Conservation (phyloP, 2,329 filamentous ascomycete genomes). For the Epichloe brachyelytri region DNA sequence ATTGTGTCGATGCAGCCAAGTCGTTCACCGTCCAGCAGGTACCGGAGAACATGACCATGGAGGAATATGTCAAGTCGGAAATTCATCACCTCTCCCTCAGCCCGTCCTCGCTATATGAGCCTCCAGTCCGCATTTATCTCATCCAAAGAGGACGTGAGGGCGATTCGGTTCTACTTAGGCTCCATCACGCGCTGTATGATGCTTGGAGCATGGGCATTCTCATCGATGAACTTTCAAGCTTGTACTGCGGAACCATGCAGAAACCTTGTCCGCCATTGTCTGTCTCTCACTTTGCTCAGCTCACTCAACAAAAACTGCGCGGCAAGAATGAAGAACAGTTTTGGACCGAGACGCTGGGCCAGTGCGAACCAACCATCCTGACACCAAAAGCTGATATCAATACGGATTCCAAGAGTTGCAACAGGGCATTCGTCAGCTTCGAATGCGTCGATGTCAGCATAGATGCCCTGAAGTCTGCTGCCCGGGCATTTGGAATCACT, state of each 20-base stretch:
- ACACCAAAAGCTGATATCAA: neutral
- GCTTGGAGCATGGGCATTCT: neutral
- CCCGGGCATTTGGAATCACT: conserved; percentile 1
- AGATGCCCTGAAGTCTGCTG: conserved; percentile 3
- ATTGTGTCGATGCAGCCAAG: neutral
- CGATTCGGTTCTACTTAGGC: neutral
- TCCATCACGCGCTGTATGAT: neutral
- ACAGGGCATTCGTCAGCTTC: neutral
- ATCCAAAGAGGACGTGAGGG: neutral
- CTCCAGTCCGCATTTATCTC: neutral
- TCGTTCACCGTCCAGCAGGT: neutral
- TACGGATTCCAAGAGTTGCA: neutral
- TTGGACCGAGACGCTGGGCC: neutral
- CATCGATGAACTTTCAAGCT: neutral
- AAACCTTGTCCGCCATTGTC: neutral
- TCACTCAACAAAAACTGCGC: neutral
- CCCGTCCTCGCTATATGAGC: neutral
- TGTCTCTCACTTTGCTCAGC: neutral
- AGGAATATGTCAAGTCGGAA: neutral
- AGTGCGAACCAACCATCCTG: neutral
- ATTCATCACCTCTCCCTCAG: neutral
- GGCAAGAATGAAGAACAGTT: neutral
- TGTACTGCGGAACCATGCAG: neutral
- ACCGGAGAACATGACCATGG: neutral
- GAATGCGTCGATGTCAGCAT: conserved; percentile 3